Conservation (phyloP, 208 protist species). For the Acanthamoeba triangularis region DNA sequence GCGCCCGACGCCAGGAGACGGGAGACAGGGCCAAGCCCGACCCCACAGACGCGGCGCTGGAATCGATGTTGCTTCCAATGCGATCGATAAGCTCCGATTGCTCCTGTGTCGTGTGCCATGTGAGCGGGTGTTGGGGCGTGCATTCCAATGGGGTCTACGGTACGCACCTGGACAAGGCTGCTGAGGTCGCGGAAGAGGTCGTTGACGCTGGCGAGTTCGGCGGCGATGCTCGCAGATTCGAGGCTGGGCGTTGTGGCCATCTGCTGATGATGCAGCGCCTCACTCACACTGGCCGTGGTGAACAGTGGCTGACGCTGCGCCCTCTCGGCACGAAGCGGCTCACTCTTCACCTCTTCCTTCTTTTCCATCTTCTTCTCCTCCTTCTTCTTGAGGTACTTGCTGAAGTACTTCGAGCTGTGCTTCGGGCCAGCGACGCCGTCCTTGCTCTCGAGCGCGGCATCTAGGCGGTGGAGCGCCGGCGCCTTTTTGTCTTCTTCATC, state of each 20-base stretch:
- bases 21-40: not conserved
- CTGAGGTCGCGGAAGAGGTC: not conserved
- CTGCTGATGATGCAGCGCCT: too few relatives aligned
- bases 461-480: too few relatives aligned
- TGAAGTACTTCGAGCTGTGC: too few relatives aligned
- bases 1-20: too few relatives aligned
- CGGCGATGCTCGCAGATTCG: not conserved
- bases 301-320: too few relatives aligned
- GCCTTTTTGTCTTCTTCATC: slow-evolving; percentile 79
- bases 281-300: too few relatives aligned
- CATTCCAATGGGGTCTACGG: not conserved
- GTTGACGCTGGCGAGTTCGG: not conserved
- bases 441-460: not conserved
- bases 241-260: not conserved
- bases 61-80: not conserved
- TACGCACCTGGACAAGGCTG: not conserved
- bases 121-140: too few relatives aligned
- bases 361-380: not conserved
- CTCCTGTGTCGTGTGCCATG: not conserved
- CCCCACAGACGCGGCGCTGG: not conserved
- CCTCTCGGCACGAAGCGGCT: not conserved
- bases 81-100: not conserved
- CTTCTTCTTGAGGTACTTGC: not conserved
- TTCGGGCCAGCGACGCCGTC: too few relatives aligned
- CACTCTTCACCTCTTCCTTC: not conserved